These are phyloP conservation scores for Populus davidiana DNA, from an alignment of 345 rosid genomes.

Conservation along the genomic window DNA sequence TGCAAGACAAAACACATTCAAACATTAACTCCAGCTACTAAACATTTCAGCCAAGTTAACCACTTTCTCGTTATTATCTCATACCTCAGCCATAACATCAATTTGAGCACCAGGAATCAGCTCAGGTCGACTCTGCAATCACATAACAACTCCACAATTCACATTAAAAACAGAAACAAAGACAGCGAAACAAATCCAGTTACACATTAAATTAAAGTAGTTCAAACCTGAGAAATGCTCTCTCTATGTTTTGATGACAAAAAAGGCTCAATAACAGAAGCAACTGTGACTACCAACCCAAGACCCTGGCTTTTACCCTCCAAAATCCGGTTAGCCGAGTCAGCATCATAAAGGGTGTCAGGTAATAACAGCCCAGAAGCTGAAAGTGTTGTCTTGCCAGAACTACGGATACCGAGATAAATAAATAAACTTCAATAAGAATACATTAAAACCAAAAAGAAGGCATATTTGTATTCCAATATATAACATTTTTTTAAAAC, in stretches of 20 bases:
- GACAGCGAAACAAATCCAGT: background rate
- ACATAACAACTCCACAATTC: conserved; percentile 15
- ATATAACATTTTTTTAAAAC: background rate
- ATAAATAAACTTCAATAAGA: background rate
- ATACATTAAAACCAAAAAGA: background rate
- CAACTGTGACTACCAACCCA: conserved; percentile 65
- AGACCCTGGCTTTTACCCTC: conserved; percentile 23
- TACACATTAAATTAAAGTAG: background rate
- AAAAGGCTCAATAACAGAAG: conserved; percentile 85
- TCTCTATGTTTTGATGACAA: conserved; percentile 42
- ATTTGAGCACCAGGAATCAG: conserved; percentile 71
- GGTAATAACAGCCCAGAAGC: conserved; percentile 85
- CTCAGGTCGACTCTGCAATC: conserved; percentile 55
- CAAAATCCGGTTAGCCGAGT: conserved; percentile 33
- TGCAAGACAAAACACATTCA: conserved; percentile 27
- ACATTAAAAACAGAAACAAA: conserved; percentile 3
- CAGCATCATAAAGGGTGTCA: conserved; percentile 36
- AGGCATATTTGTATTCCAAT: background rate
- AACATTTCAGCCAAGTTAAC: conserved; percentile 22
- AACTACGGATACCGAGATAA: conserved; percentile 37
- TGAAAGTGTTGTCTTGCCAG: conserved; percentile 77
- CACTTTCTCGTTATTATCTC: background rate
- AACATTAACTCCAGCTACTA: conserved; percentile 3
- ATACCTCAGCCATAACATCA: conserved; percentile 79
- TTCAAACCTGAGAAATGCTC: conserved; percentile 48